Conservation (phyloP, 139 green algal genomes). For the Chlamydomonas schloesseri region DNA sequence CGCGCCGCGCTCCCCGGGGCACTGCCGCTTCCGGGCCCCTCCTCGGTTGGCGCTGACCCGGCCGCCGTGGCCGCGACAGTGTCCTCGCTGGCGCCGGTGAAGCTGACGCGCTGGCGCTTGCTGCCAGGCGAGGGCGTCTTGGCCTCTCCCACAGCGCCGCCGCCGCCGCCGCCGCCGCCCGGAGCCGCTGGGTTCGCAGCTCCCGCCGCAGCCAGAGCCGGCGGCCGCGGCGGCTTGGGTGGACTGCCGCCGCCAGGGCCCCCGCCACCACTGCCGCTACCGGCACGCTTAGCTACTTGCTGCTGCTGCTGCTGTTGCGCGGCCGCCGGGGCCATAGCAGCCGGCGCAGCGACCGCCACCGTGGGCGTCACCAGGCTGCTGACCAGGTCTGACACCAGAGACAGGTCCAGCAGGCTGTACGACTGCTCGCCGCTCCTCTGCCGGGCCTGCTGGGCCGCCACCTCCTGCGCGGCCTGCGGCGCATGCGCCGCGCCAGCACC, state of each 20-base stretch:
- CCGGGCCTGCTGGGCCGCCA: too few relatives aligned
- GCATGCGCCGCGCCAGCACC: not conserved
- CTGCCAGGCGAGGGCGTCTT: not conserved
- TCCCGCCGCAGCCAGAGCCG: too few relatives aligned
- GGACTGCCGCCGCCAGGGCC: too few relatives aligned
- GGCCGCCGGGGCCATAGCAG: not conserved
- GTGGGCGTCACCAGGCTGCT: not conserved
- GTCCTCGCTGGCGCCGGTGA: not conserved
- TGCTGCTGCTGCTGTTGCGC: too few relatives aligned
- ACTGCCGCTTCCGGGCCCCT: not conserved
- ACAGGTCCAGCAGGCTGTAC: constrained; percentile 17
- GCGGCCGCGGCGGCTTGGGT: not conserved
- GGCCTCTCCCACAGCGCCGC: not conserved
- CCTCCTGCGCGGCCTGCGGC: too few relatives aligned
- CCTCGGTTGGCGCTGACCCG: too few relatives aligned
- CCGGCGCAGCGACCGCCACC: not conserved
- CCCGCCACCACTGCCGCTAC: not conserved
- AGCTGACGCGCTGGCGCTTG: not conserved
- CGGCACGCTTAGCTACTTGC: not conserved
- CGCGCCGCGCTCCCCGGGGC: too few relatives aligned
- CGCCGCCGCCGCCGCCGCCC: not conserved
- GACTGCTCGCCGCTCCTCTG: not conserved
- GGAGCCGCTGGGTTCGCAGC: not conserved
- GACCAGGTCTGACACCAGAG: constrained; percentile 12
- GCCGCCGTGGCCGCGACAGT: too few relatives aligned